These are phyloP conservation scores for Gypsophila paniculata DNA, from an alignment of 179 eudicot genomes.

Conservation along the genomic window DNA sequence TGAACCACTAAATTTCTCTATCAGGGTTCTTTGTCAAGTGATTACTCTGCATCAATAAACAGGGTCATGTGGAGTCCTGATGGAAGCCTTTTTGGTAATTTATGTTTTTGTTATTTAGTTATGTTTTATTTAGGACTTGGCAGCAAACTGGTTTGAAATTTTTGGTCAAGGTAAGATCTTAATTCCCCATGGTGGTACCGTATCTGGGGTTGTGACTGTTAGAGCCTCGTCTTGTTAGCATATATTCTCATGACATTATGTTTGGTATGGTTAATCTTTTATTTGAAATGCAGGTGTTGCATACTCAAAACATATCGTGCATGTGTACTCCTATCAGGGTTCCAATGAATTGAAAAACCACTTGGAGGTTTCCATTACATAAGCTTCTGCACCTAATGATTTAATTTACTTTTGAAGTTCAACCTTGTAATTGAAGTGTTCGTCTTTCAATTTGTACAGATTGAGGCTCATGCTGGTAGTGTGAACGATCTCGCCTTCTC, in stretches of 20 bases:
- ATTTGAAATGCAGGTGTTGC: slow-evolving; percentile 61
- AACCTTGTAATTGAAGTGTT: background rate
- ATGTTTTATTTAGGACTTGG: background rate
- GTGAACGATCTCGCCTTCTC: slow-evolving; percentile 86
- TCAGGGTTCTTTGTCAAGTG: slow-evolving; percentile 57
- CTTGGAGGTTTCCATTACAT: slow-evolving; percentile 55
- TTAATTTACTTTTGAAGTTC: background rate
- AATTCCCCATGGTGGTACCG: background rate
- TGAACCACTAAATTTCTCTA: background rate
- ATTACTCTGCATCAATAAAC: slow-evolving; percentile 60
- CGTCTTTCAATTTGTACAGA: slow-evolving; percentile 36
- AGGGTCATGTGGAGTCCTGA: slow-evolving; percentile 88
- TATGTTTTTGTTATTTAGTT: background rate
- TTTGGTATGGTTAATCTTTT: background rate
- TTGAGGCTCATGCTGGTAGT: slow-evolving; percentile 85
- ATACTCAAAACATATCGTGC: slow-evolving; percentile 77
- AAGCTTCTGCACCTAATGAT: background rate
- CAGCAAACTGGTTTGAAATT: background rate
- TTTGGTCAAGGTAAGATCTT: background rate
- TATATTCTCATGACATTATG: background rate
- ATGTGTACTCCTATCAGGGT: slow-evolving; percentile 60
- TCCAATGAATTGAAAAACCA: slow-evolving; percentile 64
- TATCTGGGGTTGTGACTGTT: background rate
- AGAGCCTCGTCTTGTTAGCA: background rate
- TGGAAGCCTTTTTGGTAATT: slow-evolving; percentile 69